Evolutionary conservation across 2,329 filamentous ascomycete genomes (phyloP), one percentile per base, ranked within the genome.

Genomic region (Neoscytalidium dimidiatum): DNA sequence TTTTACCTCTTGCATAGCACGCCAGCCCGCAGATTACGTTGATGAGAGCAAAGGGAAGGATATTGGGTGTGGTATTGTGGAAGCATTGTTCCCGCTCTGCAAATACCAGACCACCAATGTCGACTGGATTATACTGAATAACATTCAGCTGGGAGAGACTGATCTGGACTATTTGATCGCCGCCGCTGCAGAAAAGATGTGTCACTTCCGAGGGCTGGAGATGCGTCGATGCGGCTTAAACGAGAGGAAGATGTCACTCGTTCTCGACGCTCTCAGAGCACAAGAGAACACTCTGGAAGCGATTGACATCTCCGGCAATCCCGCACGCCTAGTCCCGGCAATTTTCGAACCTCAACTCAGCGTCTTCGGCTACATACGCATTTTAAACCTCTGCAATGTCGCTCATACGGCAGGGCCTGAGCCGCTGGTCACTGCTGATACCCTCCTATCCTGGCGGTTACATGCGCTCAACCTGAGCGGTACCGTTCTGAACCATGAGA

Each of bases 81-180:
- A 90, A 72, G 89, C 88, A 2, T 79, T 92, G 4, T 88, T 90
- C 69, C 88, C 89, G 1, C 78, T 91, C 5, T 90, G 88, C 75
- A 86, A 86, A 67, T 84, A 86, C 67, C 85, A 89, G 69, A 81
- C 88, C 26, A 91, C 89, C 0, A 89, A 88, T 69, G 86, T 91
- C 19, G 87, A 90, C 72, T 92, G 89, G 89, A 84, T 92, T 62
- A 82, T 86, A 23, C 76, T 92, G 66, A 91, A 87, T 66, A 88
- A 88, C 13, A 89, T 91, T 67, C 84, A 86, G 66, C 82, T 92
- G n/a, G 88, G 87, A 44, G 89, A 92, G 62, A 86, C 87, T 0
- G 90, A 92, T 75, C 78, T 91, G 62, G 89, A 91, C 67, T 85
- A 85, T 68, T 71, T 90, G 51, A 86, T 90, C 49, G 88, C 88